These are phyloP conservation scores for Borealophlyctis nickersoniae DNA, from an alignment of 192 early-diverging fungal species.

Conservation along the genomic window DNA sequence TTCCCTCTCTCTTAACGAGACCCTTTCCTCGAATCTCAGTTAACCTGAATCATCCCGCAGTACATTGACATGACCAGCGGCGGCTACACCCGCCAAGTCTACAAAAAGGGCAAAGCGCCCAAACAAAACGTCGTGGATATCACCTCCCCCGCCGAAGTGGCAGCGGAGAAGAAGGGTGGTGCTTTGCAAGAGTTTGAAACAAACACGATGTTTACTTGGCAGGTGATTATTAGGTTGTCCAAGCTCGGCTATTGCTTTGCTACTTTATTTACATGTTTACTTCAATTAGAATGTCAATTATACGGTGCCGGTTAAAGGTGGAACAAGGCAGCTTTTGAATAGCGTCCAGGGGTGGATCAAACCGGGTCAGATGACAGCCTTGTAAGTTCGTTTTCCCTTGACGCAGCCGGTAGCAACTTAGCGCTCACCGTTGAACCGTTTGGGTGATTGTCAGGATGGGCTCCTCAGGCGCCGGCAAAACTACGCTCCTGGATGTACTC, in stretches of 20 bases:
- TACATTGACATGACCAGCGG: conserved; percentile 59
- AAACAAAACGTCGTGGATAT: conserved; percentile 5
- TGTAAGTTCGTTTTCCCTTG: too few relatives aligned
- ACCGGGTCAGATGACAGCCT: conserved; percentile 72
- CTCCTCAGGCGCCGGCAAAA: conserved; percentile 44
- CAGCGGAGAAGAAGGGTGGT: conserved; percentile 14
- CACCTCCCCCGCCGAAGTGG: neutral
- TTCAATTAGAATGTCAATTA: conserved; percentile 66
- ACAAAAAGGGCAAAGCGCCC: conserved; percentile 33
- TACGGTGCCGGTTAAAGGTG: conserved; percentile 61
- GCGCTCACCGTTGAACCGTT: too few relatives aligned
- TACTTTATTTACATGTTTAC: too few relatives aligned
- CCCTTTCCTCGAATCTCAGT: neutral
- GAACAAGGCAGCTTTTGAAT: conserved; percentile 64
- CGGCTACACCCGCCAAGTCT: conserved; percentile 50
- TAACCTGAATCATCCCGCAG: conserved; percentile 29
- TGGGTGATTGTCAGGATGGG: too few relatives aligned
- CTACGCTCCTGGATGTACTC: conserved; percentile 45
- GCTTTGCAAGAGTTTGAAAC: conserved; percentile 12
- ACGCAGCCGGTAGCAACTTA: too few relatives aligned
- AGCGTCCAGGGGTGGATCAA: conserved; percentile 67
- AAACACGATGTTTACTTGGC: conserved; percentile 67
- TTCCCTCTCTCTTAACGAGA: neutral
- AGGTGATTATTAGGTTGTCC: too few relatives aligned
- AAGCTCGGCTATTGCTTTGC: too few relatives aligned